These are phyloP conservation scores for Arthroderma sp. DNA, from an alignment of 2,329 filamentous ascomycete genomes.

Conservation along the genomic window DNA sequence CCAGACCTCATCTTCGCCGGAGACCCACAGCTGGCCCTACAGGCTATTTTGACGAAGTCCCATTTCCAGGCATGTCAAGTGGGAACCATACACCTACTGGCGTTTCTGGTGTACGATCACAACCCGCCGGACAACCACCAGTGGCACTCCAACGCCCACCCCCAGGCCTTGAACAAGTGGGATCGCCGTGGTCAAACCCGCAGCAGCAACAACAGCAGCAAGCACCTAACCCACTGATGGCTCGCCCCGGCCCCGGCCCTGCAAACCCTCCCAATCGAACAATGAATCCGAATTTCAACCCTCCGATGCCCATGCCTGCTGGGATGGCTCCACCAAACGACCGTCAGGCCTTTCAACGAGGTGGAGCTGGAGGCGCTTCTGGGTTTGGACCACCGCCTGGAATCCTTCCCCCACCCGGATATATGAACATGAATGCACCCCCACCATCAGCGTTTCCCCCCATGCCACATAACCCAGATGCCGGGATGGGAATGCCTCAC, in stretches of 20 bases:
- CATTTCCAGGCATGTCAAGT: constrained; percentile 19
- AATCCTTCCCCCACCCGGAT: constrained; percentile 34
- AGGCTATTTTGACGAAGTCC: constrained; percentile 29
- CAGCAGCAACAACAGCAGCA: constrained; percentile 24
- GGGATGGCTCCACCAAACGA: constrained; percentile 23
- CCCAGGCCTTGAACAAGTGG: constrained; percentile 31
- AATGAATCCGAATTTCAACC: constrained; percentile 21
- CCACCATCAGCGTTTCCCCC: constrained; percentile 23
- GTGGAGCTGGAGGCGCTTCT: constrained; percentile 15
- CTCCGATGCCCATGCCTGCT: constrained; percentile 23
- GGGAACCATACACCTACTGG: constrained; percentile 23
- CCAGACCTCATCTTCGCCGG: constrained; percentile 23
- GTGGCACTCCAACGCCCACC: constrained; percentile 30
- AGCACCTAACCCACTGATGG: constrained; percentile 21
- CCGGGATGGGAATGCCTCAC: constrained; percentile 24
- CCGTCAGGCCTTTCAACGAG: constrained; percentile 25
- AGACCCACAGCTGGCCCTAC: constrained; percentile 26
- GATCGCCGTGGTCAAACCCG: constrained; percentile 26
- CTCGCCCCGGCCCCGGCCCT: constrained; percentile 24
- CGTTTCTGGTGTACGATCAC: constrained; percentile 22
- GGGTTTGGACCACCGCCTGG: constrained; percentile 27
- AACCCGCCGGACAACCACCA: constrained; percentile 20
- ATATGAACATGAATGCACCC: constrained; percentile 28
- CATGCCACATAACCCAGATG: constrained; percentile 26
- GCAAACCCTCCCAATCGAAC: constrained; percentile 21